These are phyloP conservation scores for Penicillium desertorum DNA, from an alignment of 495 filamentous ascomycete genomes.

Conservation along the genomic window DNA sequence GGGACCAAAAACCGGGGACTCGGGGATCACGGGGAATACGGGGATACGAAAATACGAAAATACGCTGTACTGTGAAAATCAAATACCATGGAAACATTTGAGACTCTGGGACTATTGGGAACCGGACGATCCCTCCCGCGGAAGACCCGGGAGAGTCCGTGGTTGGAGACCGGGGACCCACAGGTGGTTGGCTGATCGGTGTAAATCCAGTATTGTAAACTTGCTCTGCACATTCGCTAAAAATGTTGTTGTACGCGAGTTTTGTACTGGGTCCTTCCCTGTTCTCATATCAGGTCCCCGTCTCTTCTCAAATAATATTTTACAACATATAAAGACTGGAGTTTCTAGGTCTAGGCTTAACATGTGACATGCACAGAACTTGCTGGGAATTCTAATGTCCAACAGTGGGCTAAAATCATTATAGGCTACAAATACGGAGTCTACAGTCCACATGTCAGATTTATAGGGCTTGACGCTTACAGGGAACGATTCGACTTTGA, in stretches of 20 bases:
- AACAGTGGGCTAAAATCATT: not conserved
- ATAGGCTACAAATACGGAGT: not conserved
- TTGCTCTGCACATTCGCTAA: not conserved
- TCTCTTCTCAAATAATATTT: not conserved
- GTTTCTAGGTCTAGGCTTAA: not conserved
- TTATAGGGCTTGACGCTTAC: not conserved
- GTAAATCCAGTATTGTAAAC: constrained; percentile 11
- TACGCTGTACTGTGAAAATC: too few species aligned
- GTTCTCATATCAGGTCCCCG: not conserved
- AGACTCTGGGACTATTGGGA: constrained; percentile 1
- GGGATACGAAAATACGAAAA: too few species aligned
- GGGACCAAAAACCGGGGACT: constrained; percentile 17
- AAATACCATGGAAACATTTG: too few species aligned
- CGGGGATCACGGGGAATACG: constrained; percentile 3
- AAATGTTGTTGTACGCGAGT: too few species aligned
- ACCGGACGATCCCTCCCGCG: constrained; percentile 20
- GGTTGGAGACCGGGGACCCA: constrained; percentile 15
- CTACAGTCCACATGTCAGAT: not conserved
- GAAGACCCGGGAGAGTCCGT: constrained; percentile 22
- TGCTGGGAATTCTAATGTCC: not conserved
- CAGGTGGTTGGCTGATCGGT: constrained; percentile 21
- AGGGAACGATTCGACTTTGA: not conserved
- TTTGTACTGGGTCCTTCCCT: not conserved
- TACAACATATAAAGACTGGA: too few species aligned
- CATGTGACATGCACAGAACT: not conserved